Base-by-base conservation (phyloP, 371 early-diverging fungal species). In the Mucor mucedo region DNA sequence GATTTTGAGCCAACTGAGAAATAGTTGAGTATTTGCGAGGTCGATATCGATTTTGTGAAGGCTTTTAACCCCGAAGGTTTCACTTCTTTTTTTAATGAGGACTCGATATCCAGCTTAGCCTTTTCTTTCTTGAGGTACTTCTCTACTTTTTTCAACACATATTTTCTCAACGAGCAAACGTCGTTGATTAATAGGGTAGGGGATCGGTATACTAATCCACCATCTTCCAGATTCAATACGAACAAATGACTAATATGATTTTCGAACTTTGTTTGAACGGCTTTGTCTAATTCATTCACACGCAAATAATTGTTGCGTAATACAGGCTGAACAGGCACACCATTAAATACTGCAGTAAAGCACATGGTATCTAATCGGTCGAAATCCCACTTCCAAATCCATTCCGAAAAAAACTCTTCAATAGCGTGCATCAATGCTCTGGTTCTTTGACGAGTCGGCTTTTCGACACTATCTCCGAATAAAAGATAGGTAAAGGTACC, bases 321-420 rank as follows among this genome's bases (percentile, higher is more conserved):
- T 30, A 79, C 52, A 29, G 84, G 78, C 7, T 79, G 70, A 8
- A 72, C 67, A 55, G 84, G 83, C 0, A 80, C 63, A 13, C 78
- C 76, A 48, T 83, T 75, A 48, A 83, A 79, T 1, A 81, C 76
- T 14, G 75, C 70, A 2, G 65, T 50, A 58, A 73, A 75, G 4
- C 73, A 59, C 70, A 76, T 76, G 21, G 64, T 73, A 57, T 77
- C 78, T 39, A 71, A 49, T n/a, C 76, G 76, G 71, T 86, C 85
- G 69, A 87, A 86, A 60, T 88, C 84, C 89, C 86, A 87, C 48
- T 82, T 70, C 73, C 83, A 82, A 35, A 88, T 85, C 89, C 87
- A 87, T 13, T 83, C 78, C 4, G 83, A 83, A 59, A 86, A 88
- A 57, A 88, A 88, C 66, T 87, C 87, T 64, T 87, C 87, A 50